Evolutionary conservation across 345 rosid species (phyloP).

Genomic region (Citrus reticulata): DNA sequence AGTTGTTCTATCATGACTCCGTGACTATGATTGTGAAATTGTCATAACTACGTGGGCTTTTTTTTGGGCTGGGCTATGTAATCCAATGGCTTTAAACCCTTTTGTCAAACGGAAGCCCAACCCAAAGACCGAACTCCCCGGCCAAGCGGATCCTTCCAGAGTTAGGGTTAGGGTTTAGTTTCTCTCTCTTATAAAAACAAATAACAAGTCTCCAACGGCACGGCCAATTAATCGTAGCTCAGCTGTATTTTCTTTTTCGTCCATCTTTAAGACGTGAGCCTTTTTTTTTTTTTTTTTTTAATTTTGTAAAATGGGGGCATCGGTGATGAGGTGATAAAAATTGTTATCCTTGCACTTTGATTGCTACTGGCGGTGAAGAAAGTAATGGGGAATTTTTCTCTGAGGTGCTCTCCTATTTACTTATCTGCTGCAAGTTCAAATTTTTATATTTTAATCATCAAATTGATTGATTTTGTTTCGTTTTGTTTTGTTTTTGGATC

Average conservation of each 20-base stretch:
- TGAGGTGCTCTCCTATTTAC: slow-evolving; percentile 26
- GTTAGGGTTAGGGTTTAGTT: slow-evolving; percentile 3
- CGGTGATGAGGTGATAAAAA: slow-evolving; percentile 39
- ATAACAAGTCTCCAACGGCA: background rate
- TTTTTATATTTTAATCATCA: background rate
- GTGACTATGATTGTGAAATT: no score
- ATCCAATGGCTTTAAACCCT: no score
- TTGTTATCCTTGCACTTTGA: slow-evolving; percentile 79
- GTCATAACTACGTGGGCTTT: no score
- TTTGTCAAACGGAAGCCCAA: background rate
- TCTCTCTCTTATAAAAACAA: background rate
- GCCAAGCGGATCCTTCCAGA: background rate
- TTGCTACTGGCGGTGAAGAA: slow-evolving; percentile 55
- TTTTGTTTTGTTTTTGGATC: slow-evolving; percentile 13
- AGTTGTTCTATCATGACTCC: no score
- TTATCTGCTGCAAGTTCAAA: background rate
- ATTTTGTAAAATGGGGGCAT: slow-evolving; percentile 20
- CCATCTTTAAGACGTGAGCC: background rate
- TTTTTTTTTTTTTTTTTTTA: background rate
- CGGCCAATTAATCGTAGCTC: background rate
- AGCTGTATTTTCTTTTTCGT: background rate
- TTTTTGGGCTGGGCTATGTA: no score
- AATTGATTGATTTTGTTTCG: background rate
- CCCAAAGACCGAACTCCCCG: background rate
- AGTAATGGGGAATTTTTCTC: slow-evolving; percentile 36